These are phyloP conservation scores for Mucuna pruriens DNA, from an alignment of 306 rosid genomes.

Conservation along the genomic window DNA sequence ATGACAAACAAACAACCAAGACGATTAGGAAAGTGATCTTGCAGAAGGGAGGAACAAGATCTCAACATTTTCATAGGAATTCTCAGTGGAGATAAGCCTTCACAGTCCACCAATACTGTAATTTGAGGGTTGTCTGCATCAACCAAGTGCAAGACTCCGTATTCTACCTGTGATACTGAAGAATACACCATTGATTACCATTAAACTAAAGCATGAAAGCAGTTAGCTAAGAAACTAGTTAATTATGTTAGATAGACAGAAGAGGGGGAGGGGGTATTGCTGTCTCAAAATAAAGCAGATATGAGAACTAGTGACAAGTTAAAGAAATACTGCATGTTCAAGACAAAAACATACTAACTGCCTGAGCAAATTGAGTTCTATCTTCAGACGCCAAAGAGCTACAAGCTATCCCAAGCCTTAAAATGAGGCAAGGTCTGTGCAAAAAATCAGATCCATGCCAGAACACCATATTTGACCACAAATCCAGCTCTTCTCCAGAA, in stretches of 20 bases:
- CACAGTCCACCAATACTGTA: constrained; percentile 94
- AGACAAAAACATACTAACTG: constrained; percentile 66
- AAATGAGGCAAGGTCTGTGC: constrained; percentile 76
- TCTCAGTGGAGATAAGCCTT: constrained; percentile 87
- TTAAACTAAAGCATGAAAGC: constrained; percentile 25
- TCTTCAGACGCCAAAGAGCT: constrained; percentile 62
- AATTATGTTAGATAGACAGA: constrained; percentile 1
- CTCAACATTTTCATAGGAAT: constrained; percentile 87
- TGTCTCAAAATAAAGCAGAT: constrained; percentile 16
- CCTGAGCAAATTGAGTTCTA: constrained; percentile 81
- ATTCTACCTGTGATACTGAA: constrained; percentile 95
- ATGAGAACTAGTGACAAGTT: constrained; percentile 15
- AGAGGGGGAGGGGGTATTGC: background rate
- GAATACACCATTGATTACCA: constrained; percentile 48
- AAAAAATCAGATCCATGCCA: constrained; percentile 83
- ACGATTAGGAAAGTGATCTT: constrained; percentile 93
- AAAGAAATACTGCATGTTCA: constrained; percentile 22
- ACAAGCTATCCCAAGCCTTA: constrained; percentile 84
- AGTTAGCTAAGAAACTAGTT: constrained; percentile 4
- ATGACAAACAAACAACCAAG: constrained; percentile 89
- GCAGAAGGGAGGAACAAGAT: constrained; percentile 85
- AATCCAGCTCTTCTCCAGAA: constrained; percentile 72
- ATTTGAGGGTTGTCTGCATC: constrained; percentile 72
- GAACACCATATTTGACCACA: constrained; percentile 82
- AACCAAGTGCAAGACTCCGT: constrained; percentile 73